Evolutionary conservation across 192 early-diverging fungal genomes (phyloP).

Genomic region (Thoreauomyces humboldtii): DNA sequence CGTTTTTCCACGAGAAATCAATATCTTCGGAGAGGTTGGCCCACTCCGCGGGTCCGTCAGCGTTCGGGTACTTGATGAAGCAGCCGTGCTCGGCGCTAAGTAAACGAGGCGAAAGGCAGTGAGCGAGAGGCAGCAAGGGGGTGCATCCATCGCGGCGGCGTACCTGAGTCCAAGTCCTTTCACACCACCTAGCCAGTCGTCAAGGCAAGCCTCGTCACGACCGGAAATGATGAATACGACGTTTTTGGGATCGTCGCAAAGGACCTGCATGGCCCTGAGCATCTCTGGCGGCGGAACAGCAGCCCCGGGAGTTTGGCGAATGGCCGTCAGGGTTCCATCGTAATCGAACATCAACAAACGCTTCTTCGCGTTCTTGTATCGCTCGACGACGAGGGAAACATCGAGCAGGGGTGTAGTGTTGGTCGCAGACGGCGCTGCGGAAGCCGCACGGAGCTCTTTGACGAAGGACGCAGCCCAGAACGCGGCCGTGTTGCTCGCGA

Average conservation of each 20-base stretch:
- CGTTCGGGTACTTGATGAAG: slow-evolving; percentile 82
- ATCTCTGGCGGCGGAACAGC: slow-evolving; percentile 80
- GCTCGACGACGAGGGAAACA: slow-evolving; percentile 23
- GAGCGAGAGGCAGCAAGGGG: neutral
- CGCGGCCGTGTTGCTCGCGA: slow-evolving; percentile 76
- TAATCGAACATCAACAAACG: slow-evolving; percentile 94
- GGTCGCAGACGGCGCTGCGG: slow-evolving; percentile 41
- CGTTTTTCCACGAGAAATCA: slow-evolving; percentile 90
- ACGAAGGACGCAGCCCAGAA: slow-evolving; percentile 86
- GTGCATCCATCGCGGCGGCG: neutral
- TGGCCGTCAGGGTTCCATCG: slow-evolving; percentile 94
- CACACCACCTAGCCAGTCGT: slow-evolving; percentile 80
- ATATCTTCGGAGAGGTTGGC: slow-evolving; percentile 53
- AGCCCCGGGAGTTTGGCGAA: slow-evolving; percentile 75
- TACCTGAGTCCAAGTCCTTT: slow-evolving; percentile 65
- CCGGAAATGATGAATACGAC: slow-evolving; percentile 90
- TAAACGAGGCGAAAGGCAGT: neutral
- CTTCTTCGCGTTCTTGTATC: slow-evolving; percentile 60
- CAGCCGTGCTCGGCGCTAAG: slow-evolving; percentile 92
- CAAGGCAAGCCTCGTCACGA: slow-evolving; percentile 78
- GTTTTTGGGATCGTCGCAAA: slow-evolving; percentile 79
- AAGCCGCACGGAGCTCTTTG: slow-evolving; percentile 62
- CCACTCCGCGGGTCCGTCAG: slow-evolving; percentile 52
- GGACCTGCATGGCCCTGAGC: slow-evolving; percentile 66
- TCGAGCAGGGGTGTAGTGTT: slow-evolving; percentile 53